Conservation (phyloP, 805 yeast species). For the Tanozyma kutaoensis region DNA sequence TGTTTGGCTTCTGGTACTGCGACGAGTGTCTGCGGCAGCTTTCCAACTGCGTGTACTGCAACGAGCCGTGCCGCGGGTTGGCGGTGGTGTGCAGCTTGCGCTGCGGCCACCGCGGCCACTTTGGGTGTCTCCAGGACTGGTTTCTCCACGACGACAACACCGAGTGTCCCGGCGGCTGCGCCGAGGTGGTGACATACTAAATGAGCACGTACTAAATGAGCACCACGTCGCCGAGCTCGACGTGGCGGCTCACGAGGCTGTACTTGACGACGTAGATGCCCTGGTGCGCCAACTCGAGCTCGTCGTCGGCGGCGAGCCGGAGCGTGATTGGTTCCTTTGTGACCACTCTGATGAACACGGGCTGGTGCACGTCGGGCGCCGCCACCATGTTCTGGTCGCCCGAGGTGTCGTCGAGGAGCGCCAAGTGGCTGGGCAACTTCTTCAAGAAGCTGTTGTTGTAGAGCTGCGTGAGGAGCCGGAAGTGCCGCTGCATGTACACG, state of each 20-base stretch:
- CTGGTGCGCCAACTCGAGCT: neutral
- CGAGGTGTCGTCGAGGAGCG: slow-evolving; percentile 62
- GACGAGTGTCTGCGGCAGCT: slow-evolving; percentile 48
- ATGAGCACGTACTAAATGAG: no score
- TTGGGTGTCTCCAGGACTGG: slow-evolving; percentile 71
- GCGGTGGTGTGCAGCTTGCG: slow-evolving; percentile 39
- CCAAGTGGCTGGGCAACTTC: slow-evolving; percentile 54
- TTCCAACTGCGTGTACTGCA: slow-evolving; percentile 67
- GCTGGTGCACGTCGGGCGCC: slow-evolving; percentile 59
- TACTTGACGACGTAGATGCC: neutral
- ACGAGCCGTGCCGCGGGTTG: slow-evolving; percentile 63
- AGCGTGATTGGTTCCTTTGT: slow-evolving; percentile 3
- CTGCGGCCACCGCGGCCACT: slow-evolving; percentile 87
- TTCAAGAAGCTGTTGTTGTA: slow-evolving; percentile 56
- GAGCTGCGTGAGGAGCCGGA: slow-evolving; percentile 46
- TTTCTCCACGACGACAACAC: slow-evolving; percentile 45
- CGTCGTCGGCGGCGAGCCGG: neutral
- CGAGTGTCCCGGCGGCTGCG: slow-evolving; percentile 75
- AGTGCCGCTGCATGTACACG: slow-evolving; percentile 55
- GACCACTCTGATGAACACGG: slow-evolving; percentile 66
- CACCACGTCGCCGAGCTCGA: neutral
- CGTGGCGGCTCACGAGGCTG: neutral
- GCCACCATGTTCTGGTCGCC: slow-evolving; percentile 58
- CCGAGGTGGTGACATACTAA: no score
- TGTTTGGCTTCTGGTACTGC: slow-evolving; percentile 78